Evolutionary conservation across 2,329 filamentous ascomycete genomes (phyloP), one percentile per base, ranked within the genome.

Genomic region (Clarireedia paspali): DNA sequence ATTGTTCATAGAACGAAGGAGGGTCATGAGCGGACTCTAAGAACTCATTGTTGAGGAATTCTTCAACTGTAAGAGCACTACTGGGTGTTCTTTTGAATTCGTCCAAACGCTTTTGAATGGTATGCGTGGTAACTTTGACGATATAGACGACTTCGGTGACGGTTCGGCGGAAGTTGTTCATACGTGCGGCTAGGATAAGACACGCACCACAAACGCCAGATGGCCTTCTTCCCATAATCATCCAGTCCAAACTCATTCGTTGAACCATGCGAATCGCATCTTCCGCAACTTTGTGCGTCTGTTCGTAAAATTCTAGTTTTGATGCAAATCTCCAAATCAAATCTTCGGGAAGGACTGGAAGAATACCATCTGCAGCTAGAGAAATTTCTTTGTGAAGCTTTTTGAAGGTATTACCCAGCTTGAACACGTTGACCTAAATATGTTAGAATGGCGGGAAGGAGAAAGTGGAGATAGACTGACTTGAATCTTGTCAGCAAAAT

Each of bases 161-260:
- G 0, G 91, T 96, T 17, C 94, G 85, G 46, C 92, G 87, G 69
- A 95, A 99, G 71, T 97, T 97, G 79, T 96, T 95, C 87, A 97
- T 97, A 52, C 94, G 88, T 7, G 94, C 92, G 6, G 94, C 94
- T 70, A 99, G 86, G 59, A 99, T 88, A 48, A 99, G 80, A 63
- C 91, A 95, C 12, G 94, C 94, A 59, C 94, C 94, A 70, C 91
- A 96, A 54, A 97, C 86, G 62, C 94, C 94, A 6, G 92, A 92
- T 15, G 94, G 94, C 42, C 94, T 86, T 66, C 94, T 88, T 64
- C 94, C 94, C 69, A 91, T 90, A 47, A 91, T 87, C 83, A 99
- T 97, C 91, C 94, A 97, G 73, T 99, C 94, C 53, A 89, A 80
- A 62, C 89, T 91, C 94, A 99, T 97, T 59, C 94, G 86, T 70